Conservation (phyloP, 2,329 filamentous ascomycete genomes). For the Cercospora sesami region DNA sequence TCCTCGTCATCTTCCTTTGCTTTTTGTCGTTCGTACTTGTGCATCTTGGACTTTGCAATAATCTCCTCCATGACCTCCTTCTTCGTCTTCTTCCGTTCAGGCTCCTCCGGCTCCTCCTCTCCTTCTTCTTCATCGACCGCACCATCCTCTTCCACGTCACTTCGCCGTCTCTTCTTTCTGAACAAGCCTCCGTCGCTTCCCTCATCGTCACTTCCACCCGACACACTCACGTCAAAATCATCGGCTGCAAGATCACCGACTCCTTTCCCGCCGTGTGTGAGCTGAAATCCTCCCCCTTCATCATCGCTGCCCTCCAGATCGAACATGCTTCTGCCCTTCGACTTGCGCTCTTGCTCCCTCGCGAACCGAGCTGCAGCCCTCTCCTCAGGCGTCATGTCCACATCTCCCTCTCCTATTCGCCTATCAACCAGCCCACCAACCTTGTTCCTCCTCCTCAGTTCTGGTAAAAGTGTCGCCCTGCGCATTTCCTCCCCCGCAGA, state of each 20-base stretch:
- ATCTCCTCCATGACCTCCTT: slow-evolving; percentile 97
- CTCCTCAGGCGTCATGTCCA: slow-evolving; percentile 89
- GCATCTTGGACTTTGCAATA: slow-evolving; percentile 91
- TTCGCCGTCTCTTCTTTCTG: slow-evolving; percentile 45
- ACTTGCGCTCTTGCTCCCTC: slow-evolving; percentile 75
- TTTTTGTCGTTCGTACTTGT: slow-evolving; percentile 92
- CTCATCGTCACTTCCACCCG: slow-evolving; percentile 36
- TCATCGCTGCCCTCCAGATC: slow-evolving; percentile 84
- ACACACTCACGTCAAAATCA: slow-evolving; percentile 57
- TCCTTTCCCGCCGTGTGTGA: slow-evolving; percentile 74
- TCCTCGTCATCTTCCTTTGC: slow-evolving; percentile 93
- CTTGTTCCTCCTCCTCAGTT: slow-evolving; percentile 87
- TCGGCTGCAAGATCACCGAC: slow-evolving; percentile 76
- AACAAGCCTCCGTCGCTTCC: slow-evolving; percentile 42
- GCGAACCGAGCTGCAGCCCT: slow-evolving; percentile 89
- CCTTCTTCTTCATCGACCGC: slow-evolving; percentile 53
- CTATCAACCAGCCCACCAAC: slow-evolving; percentile 89
- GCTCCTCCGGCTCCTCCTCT: slow-evolving; percentile 56
- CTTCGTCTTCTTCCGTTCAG: slow-evolving; percentile 88
- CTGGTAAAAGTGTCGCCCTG: slow-evolving; percentile 78
- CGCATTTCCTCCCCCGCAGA: slow-evolving; percentile 84
- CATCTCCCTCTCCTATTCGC: slow-evolving; percentile 93
- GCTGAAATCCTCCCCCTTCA: slow-evolving; percentile 47
- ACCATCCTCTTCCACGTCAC: slow-evolving; percentile 56
- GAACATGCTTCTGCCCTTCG: slow-evolving; percentile 78